These are phyloP conservation scores for Ophiostoma populinum DNA, from an alignment of 2,329 filamentous ascomycete species.

Conservation along the genomic window DNA sequence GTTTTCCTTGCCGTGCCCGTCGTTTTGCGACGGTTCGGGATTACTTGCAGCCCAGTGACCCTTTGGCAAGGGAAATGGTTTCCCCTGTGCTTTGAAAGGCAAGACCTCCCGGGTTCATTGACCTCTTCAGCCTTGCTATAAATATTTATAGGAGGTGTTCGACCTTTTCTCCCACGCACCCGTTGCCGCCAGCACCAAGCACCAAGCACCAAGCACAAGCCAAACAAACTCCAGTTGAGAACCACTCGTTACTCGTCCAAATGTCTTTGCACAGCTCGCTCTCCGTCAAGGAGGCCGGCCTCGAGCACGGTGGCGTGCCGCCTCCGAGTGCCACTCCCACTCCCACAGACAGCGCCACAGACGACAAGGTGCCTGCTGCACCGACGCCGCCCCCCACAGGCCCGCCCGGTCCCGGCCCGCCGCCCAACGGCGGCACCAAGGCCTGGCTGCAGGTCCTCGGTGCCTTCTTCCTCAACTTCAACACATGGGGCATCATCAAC, in stretches of 20 bases:
- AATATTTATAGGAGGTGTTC: too few species aligned
- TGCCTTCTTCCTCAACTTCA: slow-evolving; percentile 10
- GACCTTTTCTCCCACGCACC: too few species aligned
- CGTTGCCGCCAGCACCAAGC: too few species aligned
- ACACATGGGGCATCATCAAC: slow-evolving; percentile 7
- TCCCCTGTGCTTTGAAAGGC: background rate
- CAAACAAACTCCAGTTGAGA: too few species aligned
- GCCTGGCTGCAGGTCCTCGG: slow-evolving; percentile 9
- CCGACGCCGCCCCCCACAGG: background rate
- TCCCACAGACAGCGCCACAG: too few species aligned
- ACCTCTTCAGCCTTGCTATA: background rate
- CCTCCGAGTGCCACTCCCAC: too few species aligned
- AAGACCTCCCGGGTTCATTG: background rate
- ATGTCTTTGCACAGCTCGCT: slow-evolving; percentile 2
- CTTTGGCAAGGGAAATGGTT: background rate
- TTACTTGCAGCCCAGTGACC: too few species aligned
- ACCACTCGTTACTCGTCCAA: background rate
- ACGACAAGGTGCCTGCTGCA: background rate
- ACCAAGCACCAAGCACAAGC: too few species aligned
- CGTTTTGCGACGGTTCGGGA: too few species aligned
- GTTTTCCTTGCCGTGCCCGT: too few species aligned
- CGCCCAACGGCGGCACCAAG: slow-evolving; percentile 6
- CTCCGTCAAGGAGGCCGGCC: background rate
- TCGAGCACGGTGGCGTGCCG: background rate
- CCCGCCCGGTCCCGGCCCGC: too few species aligned